phyloP scores from a whole-genome alignment of 208 protist species.

The Trypanosoma conorhini region DNA sequence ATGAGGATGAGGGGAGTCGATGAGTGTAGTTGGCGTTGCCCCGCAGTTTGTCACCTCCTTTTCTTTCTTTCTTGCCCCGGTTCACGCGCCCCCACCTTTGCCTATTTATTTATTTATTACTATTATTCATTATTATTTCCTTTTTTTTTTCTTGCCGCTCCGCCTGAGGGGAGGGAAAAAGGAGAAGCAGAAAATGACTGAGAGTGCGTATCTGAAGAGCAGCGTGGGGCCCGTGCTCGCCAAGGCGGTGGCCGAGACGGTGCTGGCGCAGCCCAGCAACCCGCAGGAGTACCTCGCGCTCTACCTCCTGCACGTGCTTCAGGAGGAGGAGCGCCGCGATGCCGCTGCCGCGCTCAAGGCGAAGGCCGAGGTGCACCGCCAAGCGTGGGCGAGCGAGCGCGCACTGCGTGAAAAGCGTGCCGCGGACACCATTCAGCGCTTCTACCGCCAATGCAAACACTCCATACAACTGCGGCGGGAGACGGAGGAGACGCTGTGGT shows the following conservation, averaged over 20 bases:
- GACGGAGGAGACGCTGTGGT: conserved; percentile 46
- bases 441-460: conserved; percentile 43
- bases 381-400: conserved; percentile 56
- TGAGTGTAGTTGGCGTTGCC: too few species aligned
- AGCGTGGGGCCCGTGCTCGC: conserved; percentile 79
- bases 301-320: conserved; percentile 84
- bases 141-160: conserved; percentile 22
- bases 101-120: too few species aligned
- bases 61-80: neutral
- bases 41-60: too few species aligned
- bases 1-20: too few species aligned
- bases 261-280: conserved; percentile 83
- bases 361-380: conserved; percentile 50
- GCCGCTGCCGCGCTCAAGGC: conserved; percentile 27
- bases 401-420: conserved; percentile 66
- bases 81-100: neutral
- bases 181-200: conserved; percentile 39
- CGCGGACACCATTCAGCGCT: conserved; percentile 74
- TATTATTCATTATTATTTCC: conserved; percentile 5
- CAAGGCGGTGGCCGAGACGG: conserved; percentile 89
- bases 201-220: conserved; percentile 89
- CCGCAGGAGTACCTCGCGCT: conserved; percentile 92
- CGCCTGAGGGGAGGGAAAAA: neutral
- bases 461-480: conserved; percentile 39
- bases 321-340: conserved; percentile 66